phyloP scores from a whole-genome alignment of 2,329 filamentous ascomycete species.

The Fonsecaea multimorphosa region DNA sequence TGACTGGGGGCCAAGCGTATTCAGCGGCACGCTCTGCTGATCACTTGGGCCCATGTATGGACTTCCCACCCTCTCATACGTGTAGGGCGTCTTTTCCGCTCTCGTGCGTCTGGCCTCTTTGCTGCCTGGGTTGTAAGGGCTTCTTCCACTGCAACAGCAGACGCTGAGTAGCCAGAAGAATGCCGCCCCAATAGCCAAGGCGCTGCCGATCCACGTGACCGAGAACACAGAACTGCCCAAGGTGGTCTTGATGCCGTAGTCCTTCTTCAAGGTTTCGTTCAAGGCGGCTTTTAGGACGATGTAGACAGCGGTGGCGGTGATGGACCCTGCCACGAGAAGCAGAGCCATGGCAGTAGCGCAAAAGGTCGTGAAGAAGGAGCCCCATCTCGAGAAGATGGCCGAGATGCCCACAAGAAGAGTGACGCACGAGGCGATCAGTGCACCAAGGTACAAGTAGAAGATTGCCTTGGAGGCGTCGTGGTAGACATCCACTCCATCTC shows the following conservation, averaged over 20 bases:
- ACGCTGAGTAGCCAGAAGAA: slow-evolving; percentile 91
- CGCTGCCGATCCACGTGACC: slow-evolving; percentile 78
- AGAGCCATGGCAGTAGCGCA: slow-evolving; percentile 66
- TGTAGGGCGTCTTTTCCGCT: slow-evolving; percentile 67
- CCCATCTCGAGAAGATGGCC: slow-evolving; percentile 79
- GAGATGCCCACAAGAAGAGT: slow-evolving; percentile 81
- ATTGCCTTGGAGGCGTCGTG: slow-evolving; percentile 78
- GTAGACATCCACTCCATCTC: slow-evolving; percentile 74
- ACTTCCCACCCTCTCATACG: slow-evolving; percentile 61
- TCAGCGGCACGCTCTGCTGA: slow-evolving; percentile 38
- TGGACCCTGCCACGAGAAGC: slow-evolving; percentile 69
- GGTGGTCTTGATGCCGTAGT: slow-evolving; percentile 70
- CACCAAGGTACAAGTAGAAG: slow-evolving; percentile 78
- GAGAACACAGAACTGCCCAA: slow-evolving; percentile 74
- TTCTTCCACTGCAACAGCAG: slow-evolving; percentile 84
- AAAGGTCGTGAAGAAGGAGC: slow-evolving; percentile 82
- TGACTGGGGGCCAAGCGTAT: slow-evolving; percentile 21
- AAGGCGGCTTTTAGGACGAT: slow-evolving; percentile 72
- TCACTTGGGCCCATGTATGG: slow-evolving; percentile 39
- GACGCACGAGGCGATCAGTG: slow-evolving; percentile 70
- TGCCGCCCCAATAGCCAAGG: slow-evolving; percentile 74
- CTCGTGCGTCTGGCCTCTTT: slow-evolving; percentile 44
- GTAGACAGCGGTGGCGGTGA: slow-evolving; percentile 76
- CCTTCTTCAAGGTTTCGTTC: slow-evolving; percentile 66
- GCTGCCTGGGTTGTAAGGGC: slow-evolving; percentile 45